A percentile compares a stretch with the other conserved stretches of the same genome.
Conservation (phyloP, 495 filamentous ascomycete genomes). For the Aspergillus incahuasiensis region DNA sequence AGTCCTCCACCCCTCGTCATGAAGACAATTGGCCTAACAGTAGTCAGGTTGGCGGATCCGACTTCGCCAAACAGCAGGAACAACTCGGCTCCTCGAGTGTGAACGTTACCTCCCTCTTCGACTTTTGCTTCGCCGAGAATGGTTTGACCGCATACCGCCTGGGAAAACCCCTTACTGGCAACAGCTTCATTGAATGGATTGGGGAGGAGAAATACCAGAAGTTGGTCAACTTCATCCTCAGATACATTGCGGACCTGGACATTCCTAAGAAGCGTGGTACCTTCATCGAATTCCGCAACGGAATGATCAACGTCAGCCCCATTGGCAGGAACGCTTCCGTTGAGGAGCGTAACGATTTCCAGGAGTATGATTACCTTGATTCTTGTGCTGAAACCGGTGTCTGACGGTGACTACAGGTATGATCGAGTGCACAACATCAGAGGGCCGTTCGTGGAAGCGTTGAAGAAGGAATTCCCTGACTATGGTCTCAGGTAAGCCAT, state of each 20-base stretch:
- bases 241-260: conserved; percentile 85
- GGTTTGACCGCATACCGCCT: conserved; percentile 85
- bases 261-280: conserved; percentile 86
- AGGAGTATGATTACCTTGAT: conserved; percentile 37
- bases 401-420: conserved; percentile 41
- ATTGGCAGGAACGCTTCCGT: conserved; percentile 84
- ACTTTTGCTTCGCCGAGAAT: conserved; percentile 96
- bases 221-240: conserved; percentile 78
- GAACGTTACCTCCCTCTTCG: conserved; percentile 76
- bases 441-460: conserved; percentile 61
- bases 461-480: conserved; percentile 78
- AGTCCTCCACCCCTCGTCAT: conserved; percentile 20
- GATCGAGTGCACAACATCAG: conserved; percentile 74
- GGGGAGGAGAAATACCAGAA: conserved; percentile 91
- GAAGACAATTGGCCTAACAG: conserved; percentile 7
- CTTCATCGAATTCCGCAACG: conserved; percentile 92
- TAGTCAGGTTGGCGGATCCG: conserved; percentile 64
- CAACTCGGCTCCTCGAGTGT: conserved; percentile 67
- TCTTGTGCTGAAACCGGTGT: background rate
- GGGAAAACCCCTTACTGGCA: conserved; percentile 64
- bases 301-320: conserved; percentile 94
- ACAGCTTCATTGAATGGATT: conserved; percentile 86
- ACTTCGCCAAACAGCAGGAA: conserved; percentile 91
- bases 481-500: conserved; percentile 73
- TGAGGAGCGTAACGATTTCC: conserved; percentile 75